Evolutionary conservation across 192 early-diverging fungal species (phyloP).

Genomic region (Mortierella antarctica): DNA sequence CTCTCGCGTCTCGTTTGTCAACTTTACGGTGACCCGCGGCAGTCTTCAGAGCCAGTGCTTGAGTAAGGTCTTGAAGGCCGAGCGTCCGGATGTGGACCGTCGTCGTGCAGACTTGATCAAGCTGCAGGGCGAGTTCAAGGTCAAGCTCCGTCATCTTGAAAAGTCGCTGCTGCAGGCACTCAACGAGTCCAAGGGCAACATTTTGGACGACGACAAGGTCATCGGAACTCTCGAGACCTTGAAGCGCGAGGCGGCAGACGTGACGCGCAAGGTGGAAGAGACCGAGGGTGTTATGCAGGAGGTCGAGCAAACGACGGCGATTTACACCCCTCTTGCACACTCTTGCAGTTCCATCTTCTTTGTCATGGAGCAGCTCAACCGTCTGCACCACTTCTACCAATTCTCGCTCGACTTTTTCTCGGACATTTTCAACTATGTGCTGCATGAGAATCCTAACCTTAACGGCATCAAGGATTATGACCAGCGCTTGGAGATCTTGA

Average conservation of each 20-base stretch:
- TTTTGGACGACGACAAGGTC: slow-evolving; percentile 96
- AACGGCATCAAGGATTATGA: slow-evolving; percentile 71
- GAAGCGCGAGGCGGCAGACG: slow-evolving; percentile 96
- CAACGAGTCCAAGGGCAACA: slow-evolving; percentile 95
- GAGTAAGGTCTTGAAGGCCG: slow-evolving; percentile 93
- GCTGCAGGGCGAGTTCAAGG: slow-evolving; percentile 96
- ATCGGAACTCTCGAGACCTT: slow-evolving; percentile 94
- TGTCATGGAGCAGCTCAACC: slow-evolving; percentile 93
- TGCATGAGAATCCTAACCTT: slow-evolving; percentile 81
- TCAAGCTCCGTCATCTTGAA: slow-evolving; percentile 92
- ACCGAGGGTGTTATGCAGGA: slow-evolving; percentile 96
- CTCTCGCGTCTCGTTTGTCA: slow-evolving; percentile 98
- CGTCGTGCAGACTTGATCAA: slow-evolving; percentile 93
- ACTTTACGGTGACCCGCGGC: slow-evolving; percentile 97
- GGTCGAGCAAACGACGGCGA: slow-evolving; percentile 90
- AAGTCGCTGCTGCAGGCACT: slow-evolving; percentile 92
- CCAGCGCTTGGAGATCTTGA: slow-evolving; percentile 79
- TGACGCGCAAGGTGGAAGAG: slow-evolving; percentile 91
- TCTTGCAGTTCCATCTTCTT: slow-evolving; percentile 96
- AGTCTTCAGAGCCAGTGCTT: slow-evolving; percentile 98
- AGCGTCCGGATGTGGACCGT: slow-evolving; percentile 95
- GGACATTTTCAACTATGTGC: slow-evolving; percentile 87
- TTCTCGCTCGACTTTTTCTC: slow-evolving; percentile 98
- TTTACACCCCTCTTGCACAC: slow-evolving; percentile 93
- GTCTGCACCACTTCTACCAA: slow-evolving; percentile 95